A percentile compares a stretch with the other conserved stretches of the same genome.
phyloP scores from a whole-genome alignment of 345 rosid species.

The Microcos paniculata region DNA sequence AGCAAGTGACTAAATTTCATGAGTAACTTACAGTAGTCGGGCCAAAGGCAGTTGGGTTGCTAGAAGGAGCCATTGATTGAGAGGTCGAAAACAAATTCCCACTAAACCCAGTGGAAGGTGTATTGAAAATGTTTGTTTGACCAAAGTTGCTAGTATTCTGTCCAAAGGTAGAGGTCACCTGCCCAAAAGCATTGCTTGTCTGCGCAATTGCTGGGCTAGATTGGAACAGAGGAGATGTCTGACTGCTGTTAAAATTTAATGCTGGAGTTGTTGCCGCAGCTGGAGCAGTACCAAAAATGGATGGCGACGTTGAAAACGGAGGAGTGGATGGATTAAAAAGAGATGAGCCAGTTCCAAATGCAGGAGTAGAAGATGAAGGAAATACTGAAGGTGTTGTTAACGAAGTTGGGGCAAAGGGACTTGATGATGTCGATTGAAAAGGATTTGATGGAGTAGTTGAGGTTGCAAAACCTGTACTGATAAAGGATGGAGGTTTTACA shows the following conservation, averaged over 20 bases:
- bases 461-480: conserved; percentile 39
- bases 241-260: conserved; percentile 49
- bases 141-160: conserved; percentile 50
- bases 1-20: neutral
- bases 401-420: conserved; percentile 50
- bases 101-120: conserved; percentile 50
- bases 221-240: conserved; percentile 56
- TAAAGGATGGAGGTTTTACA: conserved; percentile 44
- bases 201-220: conserved; percentile 50
- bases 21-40: conserved; percentile 54
- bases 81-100: conserved; percentile 51
- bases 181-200: conserved; percentile 67
- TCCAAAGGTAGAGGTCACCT: conserved; percentile 46
- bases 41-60: conserved; percentile 38
- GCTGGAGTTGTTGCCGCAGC: conserved; percentile 42
- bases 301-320: conserved; percentile 59
- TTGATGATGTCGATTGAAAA: conserved; percentile 40
- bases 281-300: conserved; percentile 46
- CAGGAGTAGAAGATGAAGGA: conserved; percentile 41
- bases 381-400: conserved; percentile 42
- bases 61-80: conserved; percentile 44
- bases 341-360: conserved; percentile 48
- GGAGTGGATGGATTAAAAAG: conserved; percentile 50
- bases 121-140: conserved; percentile 47
- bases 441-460: conserved; percentile 35